Conservation (phyloP, 805 yeast genomes). For the Kluyveromyces wickerhamii region DNA sequence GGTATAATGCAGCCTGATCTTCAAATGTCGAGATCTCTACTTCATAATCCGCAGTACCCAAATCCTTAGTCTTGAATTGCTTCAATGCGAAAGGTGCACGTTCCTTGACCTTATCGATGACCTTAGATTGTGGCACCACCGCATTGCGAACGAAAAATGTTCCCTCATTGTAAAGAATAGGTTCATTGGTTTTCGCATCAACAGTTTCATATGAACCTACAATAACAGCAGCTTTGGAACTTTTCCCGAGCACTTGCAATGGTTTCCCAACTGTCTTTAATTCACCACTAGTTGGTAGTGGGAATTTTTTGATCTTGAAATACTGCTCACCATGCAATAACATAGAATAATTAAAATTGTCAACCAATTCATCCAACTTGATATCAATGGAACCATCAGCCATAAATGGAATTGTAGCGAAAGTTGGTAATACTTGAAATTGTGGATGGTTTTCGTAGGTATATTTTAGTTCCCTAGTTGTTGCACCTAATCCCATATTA, state of each 20-base stretch:
- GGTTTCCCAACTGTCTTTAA: constrained; percentile 58
- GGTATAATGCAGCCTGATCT: constrained; percentile 82
- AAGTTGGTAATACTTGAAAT: constrained; percentile 82
- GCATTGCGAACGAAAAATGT: constrained; percentile 76
- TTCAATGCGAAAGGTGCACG: constrained; percentile 56
- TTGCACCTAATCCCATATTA: constrained; percentile 86
- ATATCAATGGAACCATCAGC: constrained; percentile 48
- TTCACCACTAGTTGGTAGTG: constrained; percentile 65
- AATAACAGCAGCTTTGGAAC: constrained; percentile 70
- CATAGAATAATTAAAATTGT: constrained; percentile 81
- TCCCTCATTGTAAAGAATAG: constrained; percentile 71
- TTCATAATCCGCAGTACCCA: constrained; percentile 58
- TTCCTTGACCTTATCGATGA: constrained; percentile 36
- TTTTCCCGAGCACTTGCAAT: constrained; percentile 73
- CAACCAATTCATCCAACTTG: constrained; percentile 54
- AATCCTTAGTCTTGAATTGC: constrained; percentile 52
- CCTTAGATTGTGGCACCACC: constrained; percentile 45
- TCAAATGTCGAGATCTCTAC: constrained; percentile 46
- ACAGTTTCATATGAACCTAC: constrained; percentile 65
- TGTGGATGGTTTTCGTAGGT: constrained; percentile 67
- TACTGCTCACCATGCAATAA: constrained; percentile 94
- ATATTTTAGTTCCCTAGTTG: constrained; percentile 64
- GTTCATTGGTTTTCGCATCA: constrained; percentile 61
- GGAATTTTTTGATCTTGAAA: constrained; percentile 64
- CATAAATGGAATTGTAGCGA: constrained; percentile 85